Conservation (phyloP, 2,329 filamentous ascomycete species). For the Nigrospora osmanthi region DNA sequence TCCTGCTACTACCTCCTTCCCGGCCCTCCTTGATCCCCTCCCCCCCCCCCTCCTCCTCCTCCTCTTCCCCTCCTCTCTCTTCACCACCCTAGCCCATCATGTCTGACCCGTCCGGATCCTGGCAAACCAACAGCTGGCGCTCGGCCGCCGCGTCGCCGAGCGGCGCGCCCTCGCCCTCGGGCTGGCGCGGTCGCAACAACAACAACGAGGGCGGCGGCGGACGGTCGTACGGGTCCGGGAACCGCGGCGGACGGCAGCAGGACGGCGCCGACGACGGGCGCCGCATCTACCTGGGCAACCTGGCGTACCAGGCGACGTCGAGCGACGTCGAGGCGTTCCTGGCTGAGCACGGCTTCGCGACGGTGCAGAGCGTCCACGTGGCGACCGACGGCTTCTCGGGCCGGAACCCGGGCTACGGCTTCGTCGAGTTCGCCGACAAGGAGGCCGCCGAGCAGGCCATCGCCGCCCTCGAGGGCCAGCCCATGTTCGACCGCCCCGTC, state of each 20-base stretch:
- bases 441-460: slow-evolving; percentile 52
- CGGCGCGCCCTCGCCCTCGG: too few species aligned
- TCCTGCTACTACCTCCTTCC: too few species aligned
- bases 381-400: slow-evolving; percentile 60
- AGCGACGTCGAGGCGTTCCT: slow-evolving; percentile 27
- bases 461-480: slow-evolving; percentile 42
- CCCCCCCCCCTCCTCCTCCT: too few species aligned
- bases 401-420: slow-evolving; percentile 68
- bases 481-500: slow-evolving; percentile 49
- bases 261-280: slow-evolving; percentile 18
- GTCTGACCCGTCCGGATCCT: too few species aligned
- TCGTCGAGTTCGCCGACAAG: slow-evolving; percentile 55
- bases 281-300: slow-evolving; percentile 59
- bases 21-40: too few species aligned
- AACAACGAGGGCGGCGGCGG: too few species aligned
- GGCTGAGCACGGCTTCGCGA: slow-evolving; percentile 20
- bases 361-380: slow-evolving; percentile 53
- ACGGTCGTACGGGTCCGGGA: too few species aligned
- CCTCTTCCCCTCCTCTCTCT: too few species aligned
- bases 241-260: not conserved
- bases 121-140: too few species aligned
- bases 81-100: too few species aligned
- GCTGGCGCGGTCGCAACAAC: too few species aligned
- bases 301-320: slow-evolving; percentile 44
- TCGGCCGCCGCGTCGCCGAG: too few species aligned